Percentiles rank a stretch among this genome's conserved stretches.
These are phyloP conservation scores for Wickerhamomyces sp. DNA, from an alignment of 1,139 yeast genomes.

Conservation along the genomic window DNA sequence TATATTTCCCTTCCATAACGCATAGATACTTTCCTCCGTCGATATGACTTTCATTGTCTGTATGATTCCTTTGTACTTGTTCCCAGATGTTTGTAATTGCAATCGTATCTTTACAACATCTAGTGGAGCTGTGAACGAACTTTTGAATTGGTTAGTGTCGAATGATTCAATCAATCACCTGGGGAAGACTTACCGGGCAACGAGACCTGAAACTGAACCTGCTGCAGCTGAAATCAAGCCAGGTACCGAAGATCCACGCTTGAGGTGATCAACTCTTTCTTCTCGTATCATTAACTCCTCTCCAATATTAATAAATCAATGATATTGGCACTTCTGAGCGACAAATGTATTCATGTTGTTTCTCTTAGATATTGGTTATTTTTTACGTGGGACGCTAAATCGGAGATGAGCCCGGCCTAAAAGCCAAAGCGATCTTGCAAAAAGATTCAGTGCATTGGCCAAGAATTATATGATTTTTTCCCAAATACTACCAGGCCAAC, in stretches of 20 bases:
- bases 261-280: conserved; percentile 40
- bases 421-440: not conserved
- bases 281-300: not conserved
- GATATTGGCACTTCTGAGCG: not conserved
- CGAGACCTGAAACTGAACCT: conserved; percentile 70
- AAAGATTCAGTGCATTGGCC: too few species aligned
- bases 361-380: too few species aligned
- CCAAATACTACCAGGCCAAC: too few species aligned
- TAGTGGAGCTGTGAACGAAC: conserved; percentile 80
- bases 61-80: conserved; percentile 30
- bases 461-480: too few species aligned
- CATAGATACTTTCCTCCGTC: conserved; percentile 48
- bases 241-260: conserved; percentile 45
- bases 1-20: conserved; percentile 92
- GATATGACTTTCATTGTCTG: conserved; percentile 34
- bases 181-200: conserved; percentile 40
- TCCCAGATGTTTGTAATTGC: conserved; percentile 45
- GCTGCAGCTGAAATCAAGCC: conserved; percentile 47
- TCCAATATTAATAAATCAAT: not conserved
- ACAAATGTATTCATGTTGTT: too few species aligned
- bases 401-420: not conserved
- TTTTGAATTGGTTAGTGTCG: conserved; percentile 7
- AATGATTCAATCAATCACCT: not conserved
- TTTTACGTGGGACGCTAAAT: not conserved
- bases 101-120: conserved; percentile 85